Conservation (phyloP, 805 yeast genomes). For the Kodamaea fukazawae region DNA sequence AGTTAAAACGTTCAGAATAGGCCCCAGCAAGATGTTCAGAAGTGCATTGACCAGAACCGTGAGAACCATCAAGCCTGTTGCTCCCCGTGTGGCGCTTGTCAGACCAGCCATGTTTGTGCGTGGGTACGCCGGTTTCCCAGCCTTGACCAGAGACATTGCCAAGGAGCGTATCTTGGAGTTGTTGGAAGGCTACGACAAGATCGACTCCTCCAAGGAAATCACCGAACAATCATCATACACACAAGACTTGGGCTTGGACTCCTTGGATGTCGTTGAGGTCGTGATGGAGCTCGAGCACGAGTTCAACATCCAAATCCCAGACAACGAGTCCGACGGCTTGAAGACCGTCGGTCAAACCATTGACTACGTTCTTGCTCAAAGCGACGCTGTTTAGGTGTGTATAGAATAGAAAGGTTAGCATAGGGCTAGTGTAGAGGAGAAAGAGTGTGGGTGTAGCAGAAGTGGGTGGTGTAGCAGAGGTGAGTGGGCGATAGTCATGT, state of each 20-base stretch:
- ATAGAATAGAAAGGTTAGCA: no score
- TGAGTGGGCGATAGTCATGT: no score
- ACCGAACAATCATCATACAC: slow-evolving; percentile 35
- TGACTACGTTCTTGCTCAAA: slow-evolving; percentile 41
- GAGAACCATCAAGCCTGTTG: slow-evolving; percentile 22
- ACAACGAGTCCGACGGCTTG: slow-evolving; percentile 44
- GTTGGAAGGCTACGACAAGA: slow-evolving; percentile 63
- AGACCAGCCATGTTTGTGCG: slow-evolving; percentile 17
- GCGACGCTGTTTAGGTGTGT: slow-evolving; percentile 35
- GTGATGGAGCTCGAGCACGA: slow-evolving; percentile 48
- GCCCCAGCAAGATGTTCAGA: slow-evolving; percentile 29
- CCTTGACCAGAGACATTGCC: slow-evolving; percentile 60
- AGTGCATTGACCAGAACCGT: slow-evolving; percentile 24
- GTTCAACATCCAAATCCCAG: slow-evolving; percentile 47
- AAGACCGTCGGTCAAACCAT: slow-evolving; percentile 47
- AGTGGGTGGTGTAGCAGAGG: no score
- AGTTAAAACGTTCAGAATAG: background rate
- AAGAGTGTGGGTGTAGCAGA: no score
- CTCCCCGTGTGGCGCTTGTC: slow-evolving; percentile 8
- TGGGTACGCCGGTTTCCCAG: slow-evolving; percentile 56
- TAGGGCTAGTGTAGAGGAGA: no score
- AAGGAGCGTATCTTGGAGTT: slow-evolving; percentile 61
- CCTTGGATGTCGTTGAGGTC: slow-evolving; percentile 47
- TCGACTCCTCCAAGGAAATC: slow-evolving; percentile 37
- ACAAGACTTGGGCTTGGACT: slow-evolving; percentile 46